These are phyloP conservation scores for Trypanosoma melophagium DNA, from an alignment of 208 protist species.

Conservation along the genomic window DNA sequence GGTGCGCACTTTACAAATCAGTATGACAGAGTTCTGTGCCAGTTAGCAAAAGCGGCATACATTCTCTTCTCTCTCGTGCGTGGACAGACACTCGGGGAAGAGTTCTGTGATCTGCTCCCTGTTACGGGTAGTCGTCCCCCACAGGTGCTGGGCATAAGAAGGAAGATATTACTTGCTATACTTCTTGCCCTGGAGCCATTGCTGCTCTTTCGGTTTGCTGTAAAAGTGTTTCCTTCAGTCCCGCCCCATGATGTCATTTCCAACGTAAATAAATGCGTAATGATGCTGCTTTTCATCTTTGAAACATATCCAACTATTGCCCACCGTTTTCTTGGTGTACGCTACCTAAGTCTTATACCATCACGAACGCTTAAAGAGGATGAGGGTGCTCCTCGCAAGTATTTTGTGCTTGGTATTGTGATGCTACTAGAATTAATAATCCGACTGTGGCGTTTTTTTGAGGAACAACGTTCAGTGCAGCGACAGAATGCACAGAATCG, in stretches of 20 bases:
- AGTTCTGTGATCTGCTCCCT: conserved; percentile 85
- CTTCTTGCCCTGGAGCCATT: conserved; percentile 63
- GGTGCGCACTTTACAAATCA: conserved; percentile 78
- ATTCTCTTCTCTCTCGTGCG: conserved; percentile 62
- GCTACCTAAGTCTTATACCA: conserved; percentile 76
- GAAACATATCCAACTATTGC: conserved; percentile 76
- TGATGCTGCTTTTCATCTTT: conserved; percentile 75
- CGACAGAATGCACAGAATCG: conserved; percentile 10
- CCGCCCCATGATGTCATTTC: conserved; percentile 60
- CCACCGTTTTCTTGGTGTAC: conserved; percentile 59
- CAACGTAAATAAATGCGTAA: conserved; percentile 46
- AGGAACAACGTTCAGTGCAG: conserved; percentile 9
- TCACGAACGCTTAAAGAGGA: conserved; percentile 45
- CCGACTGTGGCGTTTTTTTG: conserved; percentile 68
- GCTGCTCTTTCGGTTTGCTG: conserved; percentile 47
- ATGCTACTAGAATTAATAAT: conserved; percentile 74
- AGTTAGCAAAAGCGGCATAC: conserved; percentile 62
- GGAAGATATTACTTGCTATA: conserved; percentile 56
- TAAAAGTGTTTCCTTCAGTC: conserved; percentile 55
- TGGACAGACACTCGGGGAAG: conserved; percentile 82
- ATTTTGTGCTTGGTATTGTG: conserved; percentile 66
- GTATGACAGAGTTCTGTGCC: conserved; percentile 62
- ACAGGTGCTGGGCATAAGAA: conserved; percentile 40
- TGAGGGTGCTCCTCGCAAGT: conserved; percentile 64
- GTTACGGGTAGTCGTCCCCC: conserved; percentile 45